Evolutionary conservation across 2,329 filamentous ascomycete species (phyloP).

Genomic region (Trichoderma atroviride): DNA sequence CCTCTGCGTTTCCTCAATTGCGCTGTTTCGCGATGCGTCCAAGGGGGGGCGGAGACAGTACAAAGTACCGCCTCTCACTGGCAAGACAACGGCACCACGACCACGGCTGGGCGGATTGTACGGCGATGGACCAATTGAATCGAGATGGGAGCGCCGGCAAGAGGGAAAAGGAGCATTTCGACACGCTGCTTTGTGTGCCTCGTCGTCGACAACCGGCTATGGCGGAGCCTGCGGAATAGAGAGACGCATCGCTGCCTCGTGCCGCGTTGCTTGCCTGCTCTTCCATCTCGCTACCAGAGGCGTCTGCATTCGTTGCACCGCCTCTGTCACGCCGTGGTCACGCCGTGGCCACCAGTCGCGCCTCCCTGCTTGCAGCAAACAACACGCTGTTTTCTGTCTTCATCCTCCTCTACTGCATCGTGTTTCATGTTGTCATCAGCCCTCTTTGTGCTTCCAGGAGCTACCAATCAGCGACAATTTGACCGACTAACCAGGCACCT

Average conservation of each 20-base stretch:
- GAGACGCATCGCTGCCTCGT: neutral
- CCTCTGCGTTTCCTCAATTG: neutral
- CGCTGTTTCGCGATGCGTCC: neutral
- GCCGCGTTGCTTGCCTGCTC: conserved; percentile 1
- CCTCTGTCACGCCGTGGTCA: conserved; percentile 3
- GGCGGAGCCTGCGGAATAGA: neutral
- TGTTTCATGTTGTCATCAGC: neutral
- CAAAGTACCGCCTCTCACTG: neutral
- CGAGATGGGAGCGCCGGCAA: neutral
- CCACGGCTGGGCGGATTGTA: neutral
- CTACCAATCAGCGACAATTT: neutral
- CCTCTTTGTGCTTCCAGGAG: neutral
- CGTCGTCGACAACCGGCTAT: neutral
- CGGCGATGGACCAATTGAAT: conserved; percentile 10
- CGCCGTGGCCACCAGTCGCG: neutral
- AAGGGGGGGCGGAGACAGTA: neutral
- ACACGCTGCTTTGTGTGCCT: neutral
- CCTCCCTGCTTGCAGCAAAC: conserved; percentile 15
- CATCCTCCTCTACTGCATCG: neutral
- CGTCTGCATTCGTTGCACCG: conserved; percentile 1
- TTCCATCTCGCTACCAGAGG: neutral
- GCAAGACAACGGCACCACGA: conserved; percentile 8
- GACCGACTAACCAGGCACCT: conserved; percentile 18
- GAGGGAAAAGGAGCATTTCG: neutral
- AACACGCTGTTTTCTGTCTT: neutral